Conservation (phyloP, 257 asterid genomes). For the Solanum chaucha region DNA sequence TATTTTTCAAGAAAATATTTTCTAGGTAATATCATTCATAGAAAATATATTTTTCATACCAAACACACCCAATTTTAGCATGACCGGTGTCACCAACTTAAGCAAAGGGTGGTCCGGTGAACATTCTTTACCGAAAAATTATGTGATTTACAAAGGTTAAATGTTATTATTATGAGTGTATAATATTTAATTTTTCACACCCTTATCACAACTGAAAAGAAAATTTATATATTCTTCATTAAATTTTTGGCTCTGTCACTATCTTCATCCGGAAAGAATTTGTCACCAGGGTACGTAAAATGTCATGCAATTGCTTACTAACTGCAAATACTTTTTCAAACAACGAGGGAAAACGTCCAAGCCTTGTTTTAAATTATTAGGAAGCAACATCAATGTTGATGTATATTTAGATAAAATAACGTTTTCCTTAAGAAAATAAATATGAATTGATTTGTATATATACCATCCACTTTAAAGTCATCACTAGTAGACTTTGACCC, state of each 20-base stretch:
- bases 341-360: background rate
- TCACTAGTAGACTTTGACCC: background rate
- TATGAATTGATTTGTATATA: background rate
- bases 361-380: background rate
- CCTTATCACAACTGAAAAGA: too few relatives aligned
- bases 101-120: fast-evolving
- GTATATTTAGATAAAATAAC: background rate
- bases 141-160: too few relatives aligned
- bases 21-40: background rate
- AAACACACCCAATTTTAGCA: background rate
- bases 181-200: too few relatives aligned
- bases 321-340: background rate
- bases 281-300: background rate
- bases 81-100: background rate
- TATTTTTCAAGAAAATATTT: background rate
- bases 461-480: background rate
- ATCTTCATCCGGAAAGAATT: too few relatives aligned
- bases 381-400: background rate
- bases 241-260: too few relatives aligned
- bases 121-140: too few relatives aligned
- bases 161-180: background rate
- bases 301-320: background rate
- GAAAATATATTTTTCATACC: background rate
- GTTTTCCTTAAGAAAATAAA: background rate
- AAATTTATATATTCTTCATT: background rate